Percentiles rank a stretch among this genome's conserved stretches.
phyloP scores from a whole-genome alignment of 805 yeast species.

The Suhomyces sp. region DNA sequence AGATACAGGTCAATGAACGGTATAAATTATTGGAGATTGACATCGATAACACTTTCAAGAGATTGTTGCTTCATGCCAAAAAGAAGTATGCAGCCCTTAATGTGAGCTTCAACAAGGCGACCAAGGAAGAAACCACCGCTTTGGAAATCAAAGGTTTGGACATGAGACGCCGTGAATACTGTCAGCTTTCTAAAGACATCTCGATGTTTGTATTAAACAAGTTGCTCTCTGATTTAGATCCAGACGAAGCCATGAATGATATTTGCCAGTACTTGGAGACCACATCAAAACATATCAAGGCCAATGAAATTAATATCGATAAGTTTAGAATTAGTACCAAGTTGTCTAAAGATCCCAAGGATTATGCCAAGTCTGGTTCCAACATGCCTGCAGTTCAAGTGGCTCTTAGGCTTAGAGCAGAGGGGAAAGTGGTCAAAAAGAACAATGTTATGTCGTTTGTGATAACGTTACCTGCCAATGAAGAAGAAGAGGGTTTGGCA shows the following conservation, averaged over 20 bases:
- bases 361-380: constrained; percentile 71
- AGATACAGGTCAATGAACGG: constrained; percentile 80
- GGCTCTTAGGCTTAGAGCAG: constrained; percentile 74
- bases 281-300: constrained; percentile 54
- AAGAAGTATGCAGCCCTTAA: constrained; percentile 96
- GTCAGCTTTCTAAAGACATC: constrained; percentile 87
- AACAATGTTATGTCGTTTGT: constrained; percentile 89
- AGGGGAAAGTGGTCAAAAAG: constrained; percentile 83
- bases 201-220: constrained; percentile 73
- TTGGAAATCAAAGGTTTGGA: constrained; percentile 95
- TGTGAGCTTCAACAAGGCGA: constrained; percentile 47
- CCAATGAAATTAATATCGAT: constrained; percentile 59
- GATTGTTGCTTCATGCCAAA: constrained; percentile 84
- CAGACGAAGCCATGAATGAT: constrained; percentile 69
- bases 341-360: constrained; percentile 82
- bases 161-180: constrained; percentile 94
- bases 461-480: constrained; percentile 45
- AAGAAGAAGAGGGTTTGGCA: constrained; percentile 34
- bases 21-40: constrained; percentile 88
- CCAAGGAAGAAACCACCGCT: constrained; percentile 49
- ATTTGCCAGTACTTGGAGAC: constrained; percentile 70
- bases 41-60: constrained; percentile 87
- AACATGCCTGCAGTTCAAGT: constrained; percentile 82
- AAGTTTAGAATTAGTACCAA: constrained; percentile 81
- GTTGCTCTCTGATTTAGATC: constrained; percentile 68